Base-by-base conservation (phyloP, 2,329 filamentous ascomycete species). In the Ramichloridium luteum region DNA sequence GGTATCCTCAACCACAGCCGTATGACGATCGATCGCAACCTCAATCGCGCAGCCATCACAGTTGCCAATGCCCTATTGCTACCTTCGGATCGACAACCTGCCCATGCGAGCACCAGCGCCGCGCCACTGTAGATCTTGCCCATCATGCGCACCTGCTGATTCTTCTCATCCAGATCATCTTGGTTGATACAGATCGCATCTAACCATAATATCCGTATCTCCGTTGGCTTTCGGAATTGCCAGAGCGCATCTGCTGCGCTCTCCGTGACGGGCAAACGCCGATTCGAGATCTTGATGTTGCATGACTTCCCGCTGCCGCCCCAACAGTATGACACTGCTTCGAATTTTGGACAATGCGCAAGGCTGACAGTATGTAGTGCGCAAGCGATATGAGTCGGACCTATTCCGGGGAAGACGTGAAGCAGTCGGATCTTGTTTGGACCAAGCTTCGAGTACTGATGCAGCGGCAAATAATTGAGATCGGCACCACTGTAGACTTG, bases 141-240 rank as follows among this genome's bases (percentile, higher is more conserved):
- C 32, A 35, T 35, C 25, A 35, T 35, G 28, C 27, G 6, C 3
- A 35, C 32, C 16, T 35, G 32, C 12, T 11, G 12, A n/a, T 3
- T 16, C 28, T 22, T 31, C 28, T 35, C 32, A 11, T 17, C 28
- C 13, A 13, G 5, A 20, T 35, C 32, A 16, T 31, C 14, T 12
- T 35, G 32, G 14, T 35, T 35, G 16, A 31, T 35, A 23, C 32
- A 35, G 13, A 35, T 20, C n/a, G 32, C 32, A 23, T 32, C 32
- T 14, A 31, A 6, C 32, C 32, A 35, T 9, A 35, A 13, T 8
- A 27, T n/a, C 8, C 20, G 20, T 23, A 8, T 23, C 8, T 23
- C 8, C n/a, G 8, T 8, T 8, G 20, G 20, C n/a, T 8, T 8
- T 23, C 20, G 8, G 20, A 23, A 23, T 23, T 23, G 20, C 20